Evolutionary conservation across 441 rosid species (phyloP).

Genomic region (Arabidopsis lyrata): DNA sequence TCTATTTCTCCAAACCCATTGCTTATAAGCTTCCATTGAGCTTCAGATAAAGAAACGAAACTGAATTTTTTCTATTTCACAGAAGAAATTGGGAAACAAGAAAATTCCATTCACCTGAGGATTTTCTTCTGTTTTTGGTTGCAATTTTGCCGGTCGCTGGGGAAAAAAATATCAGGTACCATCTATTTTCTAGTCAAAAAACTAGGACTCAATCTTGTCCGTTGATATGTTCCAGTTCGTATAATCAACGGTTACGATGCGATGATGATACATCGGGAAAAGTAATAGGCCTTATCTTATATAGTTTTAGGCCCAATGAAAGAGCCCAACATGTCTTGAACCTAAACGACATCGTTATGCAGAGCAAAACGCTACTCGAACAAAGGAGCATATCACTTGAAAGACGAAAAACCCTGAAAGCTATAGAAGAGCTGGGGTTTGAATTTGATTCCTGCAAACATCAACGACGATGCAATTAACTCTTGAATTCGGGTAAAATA

Average conservation of each 20-base stretch:
- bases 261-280: slow-evolving; percentile 19
- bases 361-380: not conserved
- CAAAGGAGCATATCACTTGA: not conserved
- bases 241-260: slow-evolving; percentile 5
- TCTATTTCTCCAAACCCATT: slow-evolving; percentile 87
- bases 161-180: not conserved
- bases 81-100: slow-evolving; percentile 8
- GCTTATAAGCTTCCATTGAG: slow-evolving; percentile 86
- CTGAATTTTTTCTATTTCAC: not conserved
- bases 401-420: slow-evolving; percentile 33
- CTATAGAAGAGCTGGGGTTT: slow-evolving; percentile 41
- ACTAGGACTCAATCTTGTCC: slow-evolving; percentile 9
- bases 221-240: not conserved
- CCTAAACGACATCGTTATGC: not conserved
- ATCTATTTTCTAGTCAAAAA: slow-evolving; percentile 8
- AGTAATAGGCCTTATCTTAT: slow-evolving; percentile 27
- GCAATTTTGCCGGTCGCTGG: slow-evolving; percentile 25
- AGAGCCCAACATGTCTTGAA: not conserved
- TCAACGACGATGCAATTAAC: slow-evolving; percentile 62
- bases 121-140: not conserved
- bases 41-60: slow-evolving; percentile 35
- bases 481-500: slow-evolving; percentile 68
- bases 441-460: slow-evolving; percentile 27
- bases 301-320: not conserved
- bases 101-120: slow-evolving; percentile 24